Evolutionary conservation across 768 basidiomycete genomes (phyloP), one percentile per base, ranked within the genome.

Genomic region (Auricularia sp.): DNA sequence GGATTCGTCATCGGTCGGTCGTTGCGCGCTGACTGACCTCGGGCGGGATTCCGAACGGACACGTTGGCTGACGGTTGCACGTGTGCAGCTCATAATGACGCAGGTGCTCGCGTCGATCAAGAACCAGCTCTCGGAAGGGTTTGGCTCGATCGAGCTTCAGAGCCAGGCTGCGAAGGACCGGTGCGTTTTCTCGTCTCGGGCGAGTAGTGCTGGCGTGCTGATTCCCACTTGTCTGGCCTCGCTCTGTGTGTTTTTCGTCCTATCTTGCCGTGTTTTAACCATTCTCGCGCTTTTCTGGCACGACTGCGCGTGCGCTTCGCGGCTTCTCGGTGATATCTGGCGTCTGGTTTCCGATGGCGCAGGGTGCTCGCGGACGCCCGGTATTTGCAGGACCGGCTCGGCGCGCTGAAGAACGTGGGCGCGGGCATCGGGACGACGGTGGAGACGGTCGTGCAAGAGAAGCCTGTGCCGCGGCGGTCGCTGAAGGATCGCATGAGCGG

Each of bases 41-140:
- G 18, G 21, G 14, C 47, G 47, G 18, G 47, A 14, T 51, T 51
- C 47, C 47, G 47, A 18, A 6, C 21, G 14, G 47, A 51, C 47
- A 51, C 47, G 47, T 51, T 51, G 47, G 47, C 21, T 51, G 56
- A 23, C 12, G 23, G 10, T 35, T 34, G 56, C 56, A 29, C 34
- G 23, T 59, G 6, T 59, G 56, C 56, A 97, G 91, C 84, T 83
- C 73, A 93, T 99, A 72, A 95, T 98, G 91, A 84, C 87, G 42
- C 92, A 98, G 72, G 97, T 98, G 14, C 88, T 98, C 66, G 90
- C 90, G 21, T 87, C 92, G 14, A 94, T 98, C 75, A 93, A 93
- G 74, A 87, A 92, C 76, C 85, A 91, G 42, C 79, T 99, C 23
- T 87, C 87, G 44, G 92, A 95, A 71, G 93, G 94, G 72, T 96